Percentiles rank a stretch among this genome's conserved stretches.
These are phyloP conservation scores for Primulina huaijiensis DNA, from an alignment of 257 asterid species.

Conservation along the genomic window DNA sequence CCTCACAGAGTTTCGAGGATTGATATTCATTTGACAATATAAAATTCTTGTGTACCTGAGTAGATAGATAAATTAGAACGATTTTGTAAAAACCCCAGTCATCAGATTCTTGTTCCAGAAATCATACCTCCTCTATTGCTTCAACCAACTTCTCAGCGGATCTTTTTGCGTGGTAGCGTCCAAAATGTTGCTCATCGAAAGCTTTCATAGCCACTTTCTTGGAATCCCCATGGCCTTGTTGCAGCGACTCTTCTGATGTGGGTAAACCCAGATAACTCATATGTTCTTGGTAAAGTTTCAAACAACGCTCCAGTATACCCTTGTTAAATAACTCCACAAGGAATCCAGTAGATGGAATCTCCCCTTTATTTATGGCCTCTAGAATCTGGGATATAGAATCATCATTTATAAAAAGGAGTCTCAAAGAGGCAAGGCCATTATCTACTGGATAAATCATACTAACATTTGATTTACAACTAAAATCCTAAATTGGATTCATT, in stretches of 20 bases:
- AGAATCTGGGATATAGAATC: conserved; percentile 60
- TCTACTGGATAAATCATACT: too few relatives aligned
- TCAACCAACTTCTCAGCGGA: conserved; percentile 76
- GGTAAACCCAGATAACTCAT: conserved; percentile 61
- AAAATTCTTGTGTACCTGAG: conserved; percentile 64
- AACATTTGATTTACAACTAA: not conserved
- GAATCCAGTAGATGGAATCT: conserved; percentile 95
- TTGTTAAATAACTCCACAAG: conserved; percentile 95
- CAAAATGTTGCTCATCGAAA: conserved; percentile 94
- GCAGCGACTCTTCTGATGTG: conserved; percentile 55
- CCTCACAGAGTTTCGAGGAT: conserved; percentile 86
- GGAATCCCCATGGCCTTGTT: conserved; percentile 55
- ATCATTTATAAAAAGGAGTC: conserved; percentile 13
- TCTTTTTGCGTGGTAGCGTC: conserved; percentile 86
- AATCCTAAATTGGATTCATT: not conserved
- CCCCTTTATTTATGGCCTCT: conserved; percentile 96
- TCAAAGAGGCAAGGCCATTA: not conserved
- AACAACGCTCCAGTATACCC: conserved; percentile 72
- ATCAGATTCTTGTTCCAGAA: conserved; percentile 12
- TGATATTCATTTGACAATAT: conserved; percentile 69
- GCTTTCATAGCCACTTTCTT: conserved; percentile 56
- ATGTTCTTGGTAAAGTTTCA: conserved; percentile 54
- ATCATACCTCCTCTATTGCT: conserved; percentile 66
- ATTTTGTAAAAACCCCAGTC: conserved; percentile 2
- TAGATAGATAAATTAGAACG: conserved; percentile 29